Conservation (phyloP, 1,284 basidiomycete genomes). For the Rhodotorula glutinis region DNA sequence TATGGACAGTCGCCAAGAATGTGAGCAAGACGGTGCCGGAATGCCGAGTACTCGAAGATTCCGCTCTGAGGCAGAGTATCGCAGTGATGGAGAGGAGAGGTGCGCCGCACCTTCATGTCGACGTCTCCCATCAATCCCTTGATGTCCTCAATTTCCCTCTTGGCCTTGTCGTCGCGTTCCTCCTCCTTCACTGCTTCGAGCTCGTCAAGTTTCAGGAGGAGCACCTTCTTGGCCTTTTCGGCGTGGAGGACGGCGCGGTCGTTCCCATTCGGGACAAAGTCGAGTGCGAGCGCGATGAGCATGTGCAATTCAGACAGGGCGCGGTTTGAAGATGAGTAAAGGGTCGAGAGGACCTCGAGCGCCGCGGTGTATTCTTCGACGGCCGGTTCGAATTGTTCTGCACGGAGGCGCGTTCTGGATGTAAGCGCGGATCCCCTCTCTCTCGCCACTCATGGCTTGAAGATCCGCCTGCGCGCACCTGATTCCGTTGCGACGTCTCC, state of each 20-base stretch:
- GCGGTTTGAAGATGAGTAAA: constrained; percentile 38
- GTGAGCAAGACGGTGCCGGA: too few relatives aligned
- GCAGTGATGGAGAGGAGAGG: not conserved
- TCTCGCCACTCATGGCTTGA: too few relatives aligned
- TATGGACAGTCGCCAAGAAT: constrained; percentile 10
- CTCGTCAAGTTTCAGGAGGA: constrained; percentile 27
- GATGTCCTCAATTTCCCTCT: constrained; percentile 40
- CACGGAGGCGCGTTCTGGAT: not conserved
- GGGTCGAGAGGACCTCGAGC: constrained; percentile 24
- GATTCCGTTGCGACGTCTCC: constrained; percentile 43
- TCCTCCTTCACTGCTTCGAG: constrained; percentile 18
- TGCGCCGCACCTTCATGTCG: constrained; percentile 37
- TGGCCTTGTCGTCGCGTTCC: constrained; percentile 24
- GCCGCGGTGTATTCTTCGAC: constrained; percentile 40
- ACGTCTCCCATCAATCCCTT: constrained; percentile 36
- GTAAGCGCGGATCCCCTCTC: too few relatives aligned
- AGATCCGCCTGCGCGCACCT: constrained; percentile 21
- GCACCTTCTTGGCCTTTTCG: constrained; percentile 41
- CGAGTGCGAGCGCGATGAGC: constrained; percentile 43
- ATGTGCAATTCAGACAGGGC: constrained; percentile 42
- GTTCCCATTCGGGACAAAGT: constrained; percentile 39
- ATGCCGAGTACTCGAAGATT: too few relatives aligned
- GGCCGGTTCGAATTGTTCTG: constrained; percentile 42
- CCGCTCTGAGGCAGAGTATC: too few relatives aligned
- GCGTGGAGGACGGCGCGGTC: constrained; percentile 41